These are phyloP conservation scores for Chaetomium tenue DNA, from an alignment of 495 filamentous ascomycete species.

Conservation along the genomic window DNA sequence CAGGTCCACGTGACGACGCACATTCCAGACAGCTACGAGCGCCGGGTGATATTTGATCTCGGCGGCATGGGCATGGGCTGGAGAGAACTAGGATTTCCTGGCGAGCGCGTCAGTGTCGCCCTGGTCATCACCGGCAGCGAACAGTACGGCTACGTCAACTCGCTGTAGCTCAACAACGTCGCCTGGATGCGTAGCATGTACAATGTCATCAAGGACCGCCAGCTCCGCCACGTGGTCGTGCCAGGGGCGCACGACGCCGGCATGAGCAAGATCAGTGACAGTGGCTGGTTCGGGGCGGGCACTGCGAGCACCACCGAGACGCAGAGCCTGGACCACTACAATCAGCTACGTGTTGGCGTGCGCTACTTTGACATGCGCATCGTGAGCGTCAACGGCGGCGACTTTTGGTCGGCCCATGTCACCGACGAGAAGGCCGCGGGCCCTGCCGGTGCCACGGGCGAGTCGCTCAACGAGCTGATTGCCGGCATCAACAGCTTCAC, in stretches of 20 bases:
- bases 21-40: neutral
- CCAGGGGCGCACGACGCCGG: constrained; percentile 26
- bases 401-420: constrained; percentile 18
- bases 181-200: too few species aligned
- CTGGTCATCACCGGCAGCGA: constrained; percentile 21
- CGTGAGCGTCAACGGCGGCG: neutral
- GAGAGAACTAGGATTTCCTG: too few species aligned
- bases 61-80: constrained; percentile 2
- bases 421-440: neutral
- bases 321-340: constrained; percentile 14
- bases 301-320: constrained; percentile 25
- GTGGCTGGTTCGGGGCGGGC: too few species aligned
- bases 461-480: constrained; percentile 13
- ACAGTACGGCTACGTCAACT: constrained; percentile 8
- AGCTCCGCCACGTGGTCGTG: constrained; percentile 22
- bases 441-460: constrained; percentile 9
- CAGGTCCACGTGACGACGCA: constrained; percentile 3
- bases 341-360: constrained; percentile 19
- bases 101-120: neutral
- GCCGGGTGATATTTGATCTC: neutral
- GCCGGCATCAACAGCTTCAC: constrained; percentile 21
- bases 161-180: too few species aligned
- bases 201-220: constrained; percentile 20
- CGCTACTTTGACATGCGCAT: constrained; percentile 25
- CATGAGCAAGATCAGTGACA: constrained; percentile 15